These are phyloP conservation scores for Penicillium crystallinum DNA, from an alignment of 495 filamentous ascomycete species.

Conservation along the genomic window DNA sequence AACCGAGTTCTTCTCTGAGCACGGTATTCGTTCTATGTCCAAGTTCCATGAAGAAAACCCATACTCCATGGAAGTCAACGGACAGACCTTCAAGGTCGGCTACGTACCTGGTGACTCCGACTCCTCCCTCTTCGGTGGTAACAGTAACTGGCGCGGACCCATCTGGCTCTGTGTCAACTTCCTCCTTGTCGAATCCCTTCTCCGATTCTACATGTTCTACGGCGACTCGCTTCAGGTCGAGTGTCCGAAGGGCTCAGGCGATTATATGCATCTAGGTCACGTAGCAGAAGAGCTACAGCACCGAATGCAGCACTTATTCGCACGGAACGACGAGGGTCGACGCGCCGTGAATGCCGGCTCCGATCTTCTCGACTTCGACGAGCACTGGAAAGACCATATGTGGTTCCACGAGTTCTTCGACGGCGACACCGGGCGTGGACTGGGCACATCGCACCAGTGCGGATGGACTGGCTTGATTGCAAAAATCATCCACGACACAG, in stretches of 20 bases:
- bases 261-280: constrained; percentile 92
- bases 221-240: constrained; percentile 83
- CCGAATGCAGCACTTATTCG: constrained; percentile 86
- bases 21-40: constrained; percentile 91
- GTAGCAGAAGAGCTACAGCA: constrained; percentile 97
- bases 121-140: constrained; percentile 88
- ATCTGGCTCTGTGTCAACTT: constrained; percentile 98
- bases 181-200: constrained; percentile 84
- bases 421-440: constrained; percentile 79
- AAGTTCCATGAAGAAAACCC: constrained; percentile 87
- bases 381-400: constrained; percentile 86
- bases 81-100: constrained; percentile 78
- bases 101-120: constrained; percentile 95
- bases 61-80: constrained; percentile 93
- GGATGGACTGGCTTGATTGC: constrained; percentile 97
- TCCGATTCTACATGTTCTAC: constrained; percentile 93
- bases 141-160: constrained; percentile 93
- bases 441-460: constrained; percentile 91
- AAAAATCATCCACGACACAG: constrained; percentile 95
- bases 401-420: constrained; percentile 99
- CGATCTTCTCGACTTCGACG: constrained; percentile 81
- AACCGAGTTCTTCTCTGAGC: constrained; percentile 82
- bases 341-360: constrained; percentile 79
- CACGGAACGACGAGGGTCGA: constrained; percentile 73
- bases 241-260: constrained; percentile 89